These are phyloP conservation scores for Fraxinus greggii DNA, from an alignment of 305 asterid species.

Conservation along the genomic window DNA sequence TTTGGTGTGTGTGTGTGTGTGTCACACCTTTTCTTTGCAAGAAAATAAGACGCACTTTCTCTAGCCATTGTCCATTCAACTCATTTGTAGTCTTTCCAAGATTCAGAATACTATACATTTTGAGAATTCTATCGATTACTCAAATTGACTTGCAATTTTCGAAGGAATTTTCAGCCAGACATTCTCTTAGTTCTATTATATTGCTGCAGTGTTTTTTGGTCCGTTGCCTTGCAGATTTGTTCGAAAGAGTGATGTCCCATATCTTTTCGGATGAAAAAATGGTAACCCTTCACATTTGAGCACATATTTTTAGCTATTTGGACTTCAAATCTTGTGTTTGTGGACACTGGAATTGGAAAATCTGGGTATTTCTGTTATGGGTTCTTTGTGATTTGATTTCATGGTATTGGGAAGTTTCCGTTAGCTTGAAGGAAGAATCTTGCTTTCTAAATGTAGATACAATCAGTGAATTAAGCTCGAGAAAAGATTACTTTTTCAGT, in stretches of 20 bases:
- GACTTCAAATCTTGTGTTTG: conserved; percentile 44
- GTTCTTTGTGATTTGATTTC: conserved; percentile 12
- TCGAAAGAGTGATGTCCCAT: conserved; percentile 37
- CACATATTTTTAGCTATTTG: conserved; percentile 9
- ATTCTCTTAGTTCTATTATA: conserved; percentile 16
- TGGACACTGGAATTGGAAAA: conserved; percentile 18
- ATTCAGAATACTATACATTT: conserved; percentile 33
- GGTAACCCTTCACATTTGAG: conserved; percentile 33
- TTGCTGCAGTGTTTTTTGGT: conserved; percentile 6
- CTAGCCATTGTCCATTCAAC: neutral
- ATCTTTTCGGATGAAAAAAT: conserved; percentile 26
- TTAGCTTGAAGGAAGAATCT: conserved; percentile 7
- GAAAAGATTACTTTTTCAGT: conserved; percentile 1
- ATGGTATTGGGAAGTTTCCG: neutral
- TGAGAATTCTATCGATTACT: conserved; percentile 14
- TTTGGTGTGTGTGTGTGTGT: conserved; percentile 10
- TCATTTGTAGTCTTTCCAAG: conserved; percentile 27
- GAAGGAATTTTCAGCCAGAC: neutral
- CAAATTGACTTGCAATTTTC: neutral
- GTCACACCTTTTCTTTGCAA: neutral
- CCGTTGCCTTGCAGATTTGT: conserved; percentile 27
- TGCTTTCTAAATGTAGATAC: neutral
- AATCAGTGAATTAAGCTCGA: neutral
- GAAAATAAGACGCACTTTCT: conserved; percentile 13
- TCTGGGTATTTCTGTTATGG: conserved; percentile 12